Evolutionary conservation across 2,329 filamentous ascomycete genomes (phyloP), one percentile per base, ranked within the genome.

Genomic region (Didymella pomorum): DNA sequence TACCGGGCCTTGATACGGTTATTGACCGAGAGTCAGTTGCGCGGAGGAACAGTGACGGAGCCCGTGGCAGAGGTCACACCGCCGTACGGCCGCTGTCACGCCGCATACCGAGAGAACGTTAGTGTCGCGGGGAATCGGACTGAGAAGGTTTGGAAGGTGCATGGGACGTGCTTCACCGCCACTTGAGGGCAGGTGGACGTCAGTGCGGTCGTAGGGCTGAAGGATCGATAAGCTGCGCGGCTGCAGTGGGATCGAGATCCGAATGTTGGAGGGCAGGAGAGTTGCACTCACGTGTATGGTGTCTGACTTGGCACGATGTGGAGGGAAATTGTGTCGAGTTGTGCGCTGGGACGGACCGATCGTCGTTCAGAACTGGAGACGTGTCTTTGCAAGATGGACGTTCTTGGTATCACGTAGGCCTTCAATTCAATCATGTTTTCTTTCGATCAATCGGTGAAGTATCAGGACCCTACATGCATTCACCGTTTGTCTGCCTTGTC

Each of bases 61-160:
- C 21, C 39, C 11, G 39, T 29, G 21, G 21, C 39, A 42, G 21
- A 42, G 39, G 39, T 45, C 29, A 47, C 44, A 47, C 44, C 44
- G 45, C 31, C 31, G 31, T 48, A 21, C 25, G 16, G 20, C 44
- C 26, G 44, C 33, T 18, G 33, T n/a, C 33, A 37, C 16, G 16
- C 12, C 16, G 46, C 31, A 39, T 28, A 41, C 35, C 47, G 47
- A 23, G 23, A n/a, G 21, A 20, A 29, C 20, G 35, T 50, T 50
- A 50, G 47, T 45, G 35, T 42, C 47, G 46, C 46, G 47, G 35
- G 47, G 47, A 50, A 29, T n/a, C 47, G 47, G 46, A 39, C 14
- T 23, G 46, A n/a, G n/a, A 50, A 25, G 25, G 18, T 29, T 21
- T 4, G 11, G 18, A 31, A 9, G 28, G 33, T 26, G 33, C 20